Conservation (phyloP, 2,329 filamentous ascomycete species). For the Phialophora tarda region DNA sequence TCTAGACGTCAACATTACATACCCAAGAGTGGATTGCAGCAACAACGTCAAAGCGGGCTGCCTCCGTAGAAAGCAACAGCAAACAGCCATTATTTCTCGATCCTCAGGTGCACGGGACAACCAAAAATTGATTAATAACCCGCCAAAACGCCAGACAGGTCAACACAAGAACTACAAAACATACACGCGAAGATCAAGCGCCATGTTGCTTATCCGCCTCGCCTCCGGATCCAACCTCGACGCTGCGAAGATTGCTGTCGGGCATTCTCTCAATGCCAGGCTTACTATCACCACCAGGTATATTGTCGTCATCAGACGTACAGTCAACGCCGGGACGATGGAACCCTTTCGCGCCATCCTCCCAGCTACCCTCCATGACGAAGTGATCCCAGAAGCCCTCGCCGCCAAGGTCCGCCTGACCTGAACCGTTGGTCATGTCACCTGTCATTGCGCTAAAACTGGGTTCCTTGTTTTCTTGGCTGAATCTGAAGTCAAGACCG, state of each 20-base stretch:
- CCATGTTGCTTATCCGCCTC: neutral
- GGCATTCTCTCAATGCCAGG: neutral
- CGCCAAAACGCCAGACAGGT: slow-evolving; percentile 39
- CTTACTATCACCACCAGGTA: neutral
- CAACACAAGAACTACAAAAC: slow-evolving; percentile 35
- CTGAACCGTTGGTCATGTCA: slow-evolving; percentile 22
- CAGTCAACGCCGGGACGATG: neutral
- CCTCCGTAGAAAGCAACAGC: neutral
- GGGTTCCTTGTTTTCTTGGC: slow-evolving; percentile 32
- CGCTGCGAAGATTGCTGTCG: neutral
- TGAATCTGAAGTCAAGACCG: slow-evolving; percentile 35
- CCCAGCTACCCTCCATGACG: slow-evolving; percentile 39
- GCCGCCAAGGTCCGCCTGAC: slow-evolving; percentile 32
- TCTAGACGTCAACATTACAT: neutral
- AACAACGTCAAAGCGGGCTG: neutral
- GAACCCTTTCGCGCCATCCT: slow-evolving; percentile 16
- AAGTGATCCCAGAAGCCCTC: slow-evolving; percentile 41
- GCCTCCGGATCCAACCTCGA: neutral
- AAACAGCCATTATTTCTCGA: neutral
- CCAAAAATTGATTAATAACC: slow-evolving; percentile 35
- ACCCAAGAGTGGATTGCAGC: neutral
- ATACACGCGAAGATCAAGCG: neutral
- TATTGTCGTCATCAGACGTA: neutral
- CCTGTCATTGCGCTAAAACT: slow-evolving; percentile 11
- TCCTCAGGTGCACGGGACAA: neutral